These are phyloP conservation scores for Cucumis cinereus DNA, from an alignment of 306 rosid species.

Conservation along the genomic window DNA sequence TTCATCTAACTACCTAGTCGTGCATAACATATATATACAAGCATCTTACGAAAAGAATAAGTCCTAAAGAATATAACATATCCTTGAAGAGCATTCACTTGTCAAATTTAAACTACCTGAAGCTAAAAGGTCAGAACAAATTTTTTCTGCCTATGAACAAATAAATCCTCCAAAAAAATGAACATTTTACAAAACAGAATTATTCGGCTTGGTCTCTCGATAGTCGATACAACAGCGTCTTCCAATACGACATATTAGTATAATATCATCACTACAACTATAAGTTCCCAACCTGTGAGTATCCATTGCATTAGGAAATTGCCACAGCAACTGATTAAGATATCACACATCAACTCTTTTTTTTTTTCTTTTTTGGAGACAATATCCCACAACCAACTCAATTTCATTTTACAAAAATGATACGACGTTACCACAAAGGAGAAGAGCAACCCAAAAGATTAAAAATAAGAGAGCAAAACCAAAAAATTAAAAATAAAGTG, in stretches of 20 bases:
- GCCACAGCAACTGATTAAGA: neutral
- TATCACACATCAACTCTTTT: neutral
- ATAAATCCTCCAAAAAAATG: slow-evolving; percentile 1
- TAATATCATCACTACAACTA: neutral
- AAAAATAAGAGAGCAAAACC: neutral
- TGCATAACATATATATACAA: neutral
- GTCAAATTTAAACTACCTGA: neutral
- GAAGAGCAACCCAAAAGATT: neutral
- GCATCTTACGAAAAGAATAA: neutral
- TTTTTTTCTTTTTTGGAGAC: too few relatives aligned
- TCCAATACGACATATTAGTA: neutral
- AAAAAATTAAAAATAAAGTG: neutral
- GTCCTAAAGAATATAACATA: neutral
- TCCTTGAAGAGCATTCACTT: neutral
- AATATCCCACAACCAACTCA: neutral
- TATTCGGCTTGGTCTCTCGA: neutral
- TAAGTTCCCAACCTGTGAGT: neutral
- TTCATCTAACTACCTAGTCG: neutral
- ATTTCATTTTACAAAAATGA: neutral
- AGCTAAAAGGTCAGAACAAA: neutral
- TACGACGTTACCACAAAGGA: slow-evolving; percentile 4
- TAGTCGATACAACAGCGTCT: neutral
- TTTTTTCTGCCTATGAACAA: neutral
- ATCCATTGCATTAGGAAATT: neutral
- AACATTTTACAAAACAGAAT: neutral